Evolutionary conservation across 306 rosid genomes (phyloP).

Genomic region (Rosa persica): DNA sequence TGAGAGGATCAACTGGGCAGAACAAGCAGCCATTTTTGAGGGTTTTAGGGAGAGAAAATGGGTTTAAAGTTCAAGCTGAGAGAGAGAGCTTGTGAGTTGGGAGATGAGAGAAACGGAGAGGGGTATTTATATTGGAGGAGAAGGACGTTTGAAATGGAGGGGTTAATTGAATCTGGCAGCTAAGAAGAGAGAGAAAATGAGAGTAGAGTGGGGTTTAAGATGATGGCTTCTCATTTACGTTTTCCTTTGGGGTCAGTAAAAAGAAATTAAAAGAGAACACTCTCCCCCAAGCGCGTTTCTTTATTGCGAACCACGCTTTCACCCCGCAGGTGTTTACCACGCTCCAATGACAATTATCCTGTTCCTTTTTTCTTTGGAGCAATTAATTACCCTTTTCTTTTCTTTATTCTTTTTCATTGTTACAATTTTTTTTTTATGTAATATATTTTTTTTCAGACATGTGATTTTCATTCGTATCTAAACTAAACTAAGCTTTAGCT

Average conservation of each 20-base stretch:
- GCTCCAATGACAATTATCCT: slow-evolving; percentile 5
- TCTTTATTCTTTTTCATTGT: background rate
- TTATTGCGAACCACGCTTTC: slow-evolving; percentile 12
- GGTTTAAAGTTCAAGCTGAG: background rate
- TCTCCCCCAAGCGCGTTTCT: slow-evolving; percentile 31
- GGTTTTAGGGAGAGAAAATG: background rate
- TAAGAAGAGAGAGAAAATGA: slow-evolving; percentile 22
- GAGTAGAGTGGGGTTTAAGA: slow-evolving; percentile 18
- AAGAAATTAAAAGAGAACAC: slow-evolving; percentile 16
- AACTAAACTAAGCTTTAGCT: background rate
- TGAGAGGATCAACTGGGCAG: background rate
- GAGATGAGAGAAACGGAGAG: background rate
- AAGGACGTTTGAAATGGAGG: background rate
- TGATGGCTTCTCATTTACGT: slow-evolving; percentile 47
- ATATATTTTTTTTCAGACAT: background rate
- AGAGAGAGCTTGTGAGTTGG: background rate
- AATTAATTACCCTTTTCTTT: background rate
- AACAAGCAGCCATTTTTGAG: background rate
- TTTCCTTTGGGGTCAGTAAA: slow-evolving; percentile 45
- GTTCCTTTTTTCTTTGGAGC: too few relatives aligned
- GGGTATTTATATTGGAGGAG: slow-evolving; percentile 32
- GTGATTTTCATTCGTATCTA: background rate
- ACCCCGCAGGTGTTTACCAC: background rate
- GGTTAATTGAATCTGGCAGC: slow-evolving; percentile 31
- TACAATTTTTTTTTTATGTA: background rate